Base-by-base conservation (phyloP, 345 rosid species). In the Anastatica hierochuntica region DNA sequence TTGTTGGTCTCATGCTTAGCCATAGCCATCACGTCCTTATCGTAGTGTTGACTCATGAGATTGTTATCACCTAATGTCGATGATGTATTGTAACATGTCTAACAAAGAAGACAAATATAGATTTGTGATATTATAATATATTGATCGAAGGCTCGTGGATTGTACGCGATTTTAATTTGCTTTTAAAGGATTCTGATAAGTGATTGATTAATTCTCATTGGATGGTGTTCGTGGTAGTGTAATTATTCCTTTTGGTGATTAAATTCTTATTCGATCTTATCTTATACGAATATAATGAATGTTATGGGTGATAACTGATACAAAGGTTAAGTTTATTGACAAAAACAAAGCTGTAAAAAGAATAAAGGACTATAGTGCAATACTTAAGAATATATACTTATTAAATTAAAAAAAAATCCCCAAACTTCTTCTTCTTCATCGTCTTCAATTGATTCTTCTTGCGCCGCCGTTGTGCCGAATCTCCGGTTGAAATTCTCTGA, bases 1-100 rank as follows among this genome's bases (percentile, higher is more conserved):
- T 8, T 48, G 43, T 35, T 69, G 54, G 58, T 53, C 62, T 38
- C 38, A 35, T 37, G 70, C 24, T 24, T 50, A 43, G 34, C 21
- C 35, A 2, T 23, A 9, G 39, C 27, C 41, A 2, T 16, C 10
- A 29, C 29, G 26, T n/a, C 59, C 50, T 36, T 51, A 19, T 51
- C 43, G 20, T 39, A 54, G 29, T 36, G 48, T 41, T 5, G 35
- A 53, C 9, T 53, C 62, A 53, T 66, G 66, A 38, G 3, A 24
- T 24, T 24, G 27, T 9, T 8, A 19, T 18, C 38, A 53, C 41
- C 33, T 23, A n/a, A 5, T 64, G 27, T 3, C 6, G 27, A 24
- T 24, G 27, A 24, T 24, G 6, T 24, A 24, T 24, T 3, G 27
- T 24, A 7, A 3, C 27, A 24, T 0, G 27, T 24, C n/a, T n/a